phyloP scores from a whole-genome alignment of 768 basidiomycete species.

The Rossbeevera mucosa region DNA sequence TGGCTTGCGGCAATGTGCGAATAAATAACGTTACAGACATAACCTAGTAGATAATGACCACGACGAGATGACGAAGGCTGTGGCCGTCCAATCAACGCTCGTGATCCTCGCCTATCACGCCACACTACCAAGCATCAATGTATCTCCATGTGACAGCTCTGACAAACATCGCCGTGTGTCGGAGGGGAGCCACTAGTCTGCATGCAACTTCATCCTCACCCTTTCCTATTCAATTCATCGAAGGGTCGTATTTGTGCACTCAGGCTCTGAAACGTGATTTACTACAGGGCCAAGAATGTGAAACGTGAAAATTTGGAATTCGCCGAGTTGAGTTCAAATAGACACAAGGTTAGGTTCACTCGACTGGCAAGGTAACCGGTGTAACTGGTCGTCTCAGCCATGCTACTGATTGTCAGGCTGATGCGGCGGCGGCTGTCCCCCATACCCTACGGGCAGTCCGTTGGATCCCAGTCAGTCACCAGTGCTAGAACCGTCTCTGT shows the following conservation, averaged over 20 bases:
- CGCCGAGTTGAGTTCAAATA: neutral
- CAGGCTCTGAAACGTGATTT: neutral
- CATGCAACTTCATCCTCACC: neutral
- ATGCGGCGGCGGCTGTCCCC: neutral
- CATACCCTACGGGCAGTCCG: conserved; percentile 7
- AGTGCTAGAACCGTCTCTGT: conserved; percentile 1
- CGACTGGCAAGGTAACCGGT: conserved; percentile 6
- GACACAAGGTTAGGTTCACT: conserved; percentile 19
- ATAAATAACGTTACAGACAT: neutral
- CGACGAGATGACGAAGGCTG: neutral
- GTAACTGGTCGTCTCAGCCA: conserved; percentile 6
- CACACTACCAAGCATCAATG: conserved; percentile 2
- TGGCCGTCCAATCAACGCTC: conserved; percentile 11
- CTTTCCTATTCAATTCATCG: neutral
- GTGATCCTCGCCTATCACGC: conserved; percentile 23
- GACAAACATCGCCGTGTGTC: neutral
- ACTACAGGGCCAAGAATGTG: neutral
- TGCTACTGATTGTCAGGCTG: neutral
- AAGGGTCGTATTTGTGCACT: neutral
- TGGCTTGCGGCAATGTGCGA: neutral
- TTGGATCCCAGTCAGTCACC: conserved; percentile 9
- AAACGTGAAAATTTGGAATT: neutral
- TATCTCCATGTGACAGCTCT: neutral
- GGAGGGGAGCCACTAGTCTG: neutral
- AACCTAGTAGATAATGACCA: neutral